Base-by-base conservation (phyloP, 352 stramenopile species). In the Globisporangium abappressorium region DNA sequence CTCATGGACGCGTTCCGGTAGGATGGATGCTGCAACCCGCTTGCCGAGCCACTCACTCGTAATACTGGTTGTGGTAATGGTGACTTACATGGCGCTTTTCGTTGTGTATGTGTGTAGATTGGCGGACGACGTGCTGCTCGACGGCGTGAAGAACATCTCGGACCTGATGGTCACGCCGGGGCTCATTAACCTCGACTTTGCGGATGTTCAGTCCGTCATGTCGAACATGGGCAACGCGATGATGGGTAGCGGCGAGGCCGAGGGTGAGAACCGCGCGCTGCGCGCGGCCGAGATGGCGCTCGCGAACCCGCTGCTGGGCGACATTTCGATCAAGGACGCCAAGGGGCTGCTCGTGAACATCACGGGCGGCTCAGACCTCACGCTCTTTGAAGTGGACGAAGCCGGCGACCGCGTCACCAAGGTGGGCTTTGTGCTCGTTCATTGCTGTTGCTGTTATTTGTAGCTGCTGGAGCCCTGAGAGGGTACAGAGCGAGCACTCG, bases 341-440 rank as follows among this genome's bases (percentile, higher is more conserved):
- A 97, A 97, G 77, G 93, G 95, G 30, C 90, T 99, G 81, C 85
- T 99, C 58, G 91, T 99, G 57, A 98, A 98, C 74, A 98, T 99
- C 70, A 97, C 91, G 7, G 95, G 95, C 22, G 93, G 94, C 49
- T 85, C 87, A 18, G 95, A 99, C 70, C 77, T 99, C 80, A 97
- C 90, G 65, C 81, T 99, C 36, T 94, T 96, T 69, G 91, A 97
- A 72, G 91, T 97, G 33, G 90, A 97, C 65, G 84, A 94, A 64
- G 91, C 91, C 18, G 89, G 87, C 7, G 88, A 94, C 33, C 84
- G 90, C 54, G 86, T 97, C 60, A 97, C 87, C 6, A 75, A 84
- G 70, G 76, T 82, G 28, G 36, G 43, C 43, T 24, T 49, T 49
- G 30, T 33, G 30, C 30, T 33, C 3, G 30, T 33, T 33, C 30